Base-by-base conservation (phyloP, 768 basidiomycete genomes). In the Psilocybe subaeruginosa region DNA sequence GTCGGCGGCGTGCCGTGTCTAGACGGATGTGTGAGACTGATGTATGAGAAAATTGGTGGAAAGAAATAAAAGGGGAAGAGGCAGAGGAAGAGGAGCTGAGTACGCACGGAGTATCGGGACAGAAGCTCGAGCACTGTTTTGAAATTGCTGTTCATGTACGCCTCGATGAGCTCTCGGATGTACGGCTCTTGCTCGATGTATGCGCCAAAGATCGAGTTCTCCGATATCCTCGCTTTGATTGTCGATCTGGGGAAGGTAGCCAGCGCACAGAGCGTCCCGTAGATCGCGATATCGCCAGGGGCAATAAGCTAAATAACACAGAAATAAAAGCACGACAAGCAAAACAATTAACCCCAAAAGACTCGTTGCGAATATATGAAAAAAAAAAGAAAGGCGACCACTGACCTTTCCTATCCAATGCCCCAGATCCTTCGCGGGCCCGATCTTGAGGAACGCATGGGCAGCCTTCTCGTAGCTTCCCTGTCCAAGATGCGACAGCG, bases 111-210 rank as follows among this genome's bases (percentile, higher is more conserved):
- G 70, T 90, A 86, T 59, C 82, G 80, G 8, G 85, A 80, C 48
- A 98, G 82, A 17, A 93, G 76, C 31, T 90, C 89, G 11, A 96
- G 82, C 7, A 91, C 92, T 4, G 80, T 84, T 69, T 90, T 93
- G 80, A 97, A 98, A 67, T 90, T 86, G 72, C 91, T 95, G 60
- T 82, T 82, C 80, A 95, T 88, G 75, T 94, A 97, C 2, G 91
- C 85, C 62, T 92, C 90, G 56, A 95, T 77, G 46, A 97, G 83
- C 56, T 97, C 95, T 39, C 96, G 86, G 35, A 95, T 71, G 69
- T 95, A 95, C 0, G 90, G 87, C 71, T 95, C 93, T 65, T 92
- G 87, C 69, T 97, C 95, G 49, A 96, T 84, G 73, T 90, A 93
- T 27, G 85, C 77, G 9, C 86, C 80, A 68, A 97, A 94, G 8